Evolutionary conservation across 805 yeast genomes (phyloP).

Genomic region (Ogataea philodendri): DNA sequence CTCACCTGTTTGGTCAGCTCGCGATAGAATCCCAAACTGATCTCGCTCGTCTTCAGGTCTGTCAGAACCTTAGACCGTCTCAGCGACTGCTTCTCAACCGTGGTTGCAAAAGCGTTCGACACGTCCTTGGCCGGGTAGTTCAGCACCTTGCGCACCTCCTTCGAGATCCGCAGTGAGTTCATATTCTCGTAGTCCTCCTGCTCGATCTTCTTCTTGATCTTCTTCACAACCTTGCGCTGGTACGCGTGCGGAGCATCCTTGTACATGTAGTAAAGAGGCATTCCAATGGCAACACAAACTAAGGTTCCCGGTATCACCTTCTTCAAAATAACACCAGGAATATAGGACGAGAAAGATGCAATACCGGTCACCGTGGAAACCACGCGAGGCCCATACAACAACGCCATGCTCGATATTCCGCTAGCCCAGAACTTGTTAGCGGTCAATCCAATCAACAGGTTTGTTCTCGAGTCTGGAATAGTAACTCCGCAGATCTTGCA

Average conservation of each 20-base stretch:
- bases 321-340: slow-evolving; percentile 23
- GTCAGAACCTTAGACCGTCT: slow-evolving; percentile 56
- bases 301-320: slow-evolving; percentile 35
- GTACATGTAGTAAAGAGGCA: slow-evolving; percentile 50
- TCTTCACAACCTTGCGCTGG: slow-evolving; percentile 76
- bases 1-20: slow-evolving; percentile 35
- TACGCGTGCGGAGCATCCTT: slow-evolving; percentile 86
- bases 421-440: slow-evolving; percentile 28
- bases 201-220: slow-evolving; percentile 60
- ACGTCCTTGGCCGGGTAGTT: slow-evolving; percentile 82
- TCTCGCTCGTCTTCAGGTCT: slow-evolving; percentile 53
- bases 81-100: slow-evolving; percentile 57
- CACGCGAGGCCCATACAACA: slow-evolving; percentile 31
- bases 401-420: slow-evolving; percentile 27
- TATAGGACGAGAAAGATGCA: slow-evolving; percentile 30
- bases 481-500: slow-evolving; percentile 32
- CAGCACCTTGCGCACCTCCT: slow-evolving; percentile 79
- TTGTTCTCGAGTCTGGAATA: slow-evolving; percentile 42
- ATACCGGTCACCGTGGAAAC: slow-evolving; percentile 32
- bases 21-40: slow-evolving; percentile 54
- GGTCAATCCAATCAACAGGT: slow-evolving; percentile 20
- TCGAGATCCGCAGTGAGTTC: slow-evolving; percentile 75
- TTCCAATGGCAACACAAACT: slow-evolving; percentile 34
- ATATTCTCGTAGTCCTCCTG: slow-evolving; percentile 73
- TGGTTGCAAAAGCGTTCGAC: slow-evolving; percentile 61